These are phyloP conservation scores for Psilocybe tampanensis DNA, from an alignment of 768 basidiomycete species.

Conservation along the genomic window DNA sequence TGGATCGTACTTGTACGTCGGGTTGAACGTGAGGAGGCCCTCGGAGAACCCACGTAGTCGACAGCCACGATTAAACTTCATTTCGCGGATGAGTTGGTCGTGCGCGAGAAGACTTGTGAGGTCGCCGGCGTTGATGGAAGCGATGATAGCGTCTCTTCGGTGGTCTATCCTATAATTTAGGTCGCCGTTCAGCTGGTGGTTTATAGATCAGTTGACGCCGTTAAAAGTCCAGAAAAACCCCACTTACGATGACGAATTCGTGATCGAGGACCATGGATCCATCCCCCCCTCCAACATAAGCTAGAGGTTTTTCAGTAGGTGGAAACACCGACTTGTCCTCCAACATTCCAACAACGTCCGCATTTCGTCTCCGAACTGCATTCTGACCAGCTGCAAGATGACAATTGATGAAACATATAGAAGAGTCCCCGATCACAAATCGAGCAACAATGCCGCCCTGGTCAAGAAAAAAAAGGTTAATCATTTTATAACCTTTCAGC, in stretches of 20 bases:
- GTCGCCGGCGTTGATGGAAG: slow-evolving; percentile 70
- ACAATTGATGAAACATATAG: slow-evolving; percentile 93
- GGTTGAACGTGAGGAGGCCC: slow-evolving; percentile 78
- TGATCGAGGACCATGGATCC: slow-evolving; percentile 94
- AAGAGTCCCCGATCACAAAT: slow-evolving; percentile 89
- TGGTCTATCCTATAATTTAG: slow-evolving; percentile 98
- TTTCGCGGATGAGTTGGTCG: slow-evolving; percentile 91
- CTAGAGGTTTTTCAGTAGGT: slow-evolving; percentile 54
- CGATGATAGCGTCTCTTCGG: slow-evolving; percentile 79
- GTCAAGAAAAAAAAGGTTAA: not conserved
- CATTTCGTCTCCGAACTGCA: slow-evolving; percentile 79
- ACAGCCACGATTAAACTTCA: slow-evolving; percentile 85
- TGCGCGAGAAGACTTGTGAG: slow-evolving; percentile 63
- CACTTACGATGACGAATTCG: slow-evolving; percentile 86
- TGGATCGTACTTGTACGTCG: slow-evolving; percentile 96
- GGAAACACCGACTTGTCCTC: slow-evolving; percentile 79
- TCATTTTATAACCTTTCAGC: not conserved
- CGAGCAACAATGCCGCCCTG: slow-evolving; percentile 92
- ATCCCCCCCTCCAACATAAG: slow-evolving; percentile 89
- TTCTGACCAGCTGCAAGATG: slow-evolving; percentile 96
- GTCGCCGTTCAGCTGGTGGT: slow-evolving; percentile 81
- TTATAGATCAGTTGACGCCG: slow-evolving; percentile 6
- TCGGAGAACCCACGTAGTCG: slow-evolving; percentile 84
- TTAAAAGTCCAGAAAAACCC: not conserved
- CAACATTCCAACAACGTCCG: slow-evolving; percentile 84